phyloP scores from a whole-genome alignment of 176 grass and related monocot species.

The Alloteropsis semialata region DNA sequence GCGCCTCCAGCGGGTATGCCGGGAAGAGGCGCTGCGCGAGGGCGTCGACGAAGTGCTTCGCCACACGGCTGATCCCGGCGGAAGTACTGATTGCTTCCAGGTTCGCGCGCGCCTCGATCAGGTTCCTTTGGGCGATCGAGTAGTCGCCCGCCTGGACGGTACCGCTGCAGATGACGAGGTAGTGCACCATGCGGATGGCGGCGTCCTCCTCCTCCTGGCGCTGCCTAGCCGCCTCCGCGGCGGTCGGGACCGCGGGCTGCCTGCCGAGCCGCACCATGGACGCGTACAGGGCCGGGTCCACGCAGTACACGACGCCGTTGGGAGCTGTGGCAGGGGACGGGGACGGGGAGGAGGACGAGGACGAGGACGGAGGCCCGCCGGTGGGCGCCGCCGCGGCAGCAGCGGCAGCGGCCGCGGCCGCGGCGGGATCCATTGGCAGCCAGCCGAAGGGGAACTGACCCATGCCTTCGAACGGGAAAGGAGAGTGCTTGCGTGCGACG shows the following conservation, averaged over 20 bases:
- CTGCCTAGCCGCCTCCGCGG: not conserved
- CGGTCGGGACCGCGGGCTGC: not conserved
- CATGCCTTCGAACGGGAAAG: not conserved
- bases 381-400: too few relatives aligned
- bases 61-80: slow-evolving; percentile 57
- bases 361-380: not conserved
- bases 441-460: not conserved
- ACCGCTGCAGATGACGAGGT: slow-evolving; percentile 45
- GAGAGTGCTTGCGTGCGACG: not conserved
- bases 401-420: not conserved
- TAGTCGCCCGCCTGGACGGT: slow-evolving; percentile 48
- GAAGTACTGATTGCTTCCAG: slow-evolving; percentile 32
- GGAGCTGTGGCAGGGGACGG: not conserved
- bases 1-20: not conserved
- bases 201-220: slow-evolving; percentile 27
- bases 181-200: slow-evolving; percentile 34
- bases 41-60: slow-evolving; percentile 58
- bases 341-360: too few relatives aligned
- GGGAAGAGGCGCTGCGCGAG: slow-evolving; percentile 49
- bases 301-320: not conserved
- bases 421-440: not conserved
- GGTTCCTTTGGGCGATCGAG: not conserved
- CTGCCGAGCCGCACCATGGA: not conserved
- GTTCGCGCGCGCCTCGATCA: slow-evolving; percentile 23
- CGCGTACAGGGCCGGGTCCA: not conserved